These are phyloP conservation scores for Linnemannia hyalina DNA, from an alignment of 192 early-diverging fungal species.

Conservation along the genomic window DNA sequence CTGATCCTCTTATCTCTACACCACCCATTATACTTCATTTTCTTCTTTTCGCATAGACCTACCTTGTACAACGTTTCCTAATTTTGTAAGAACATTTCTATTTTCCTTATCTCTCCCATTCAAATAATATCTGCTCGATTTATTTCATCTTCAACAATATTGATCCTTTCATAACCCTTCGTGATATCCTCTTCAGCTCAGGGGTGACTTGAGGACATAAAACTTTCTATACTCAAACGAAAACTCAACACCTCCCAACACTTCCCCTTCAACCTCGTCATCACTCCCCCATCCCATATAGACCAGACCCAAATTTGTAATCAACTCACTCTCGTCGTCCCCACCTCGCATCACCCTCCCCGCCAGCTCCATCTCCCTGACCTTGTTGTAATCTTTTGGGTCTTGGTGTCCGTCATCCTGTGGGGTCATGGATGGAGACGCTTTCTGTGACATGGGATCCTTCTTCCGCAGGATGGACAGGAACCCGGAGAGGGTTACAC, in stretches of 20 bases:
- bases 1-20: conserved; percentile 27
- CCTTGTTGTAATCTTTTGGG: not conserved
- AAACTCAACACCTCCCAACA: not conserved
- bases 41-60: not conserved
- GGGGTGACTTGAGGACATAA: not conserved
- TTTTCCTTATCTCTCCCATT: not conserved
- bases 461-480: not conserved
- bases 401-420: not conserved
- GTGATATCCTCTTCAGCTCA: no score
- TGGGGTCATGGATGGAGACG: no score
- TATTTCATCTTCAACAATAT: not conserved
- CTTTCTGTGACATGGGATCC: not conserved
- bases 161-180: no score
- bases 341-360: not conserved
- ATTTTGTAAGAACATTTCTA: not conserved
- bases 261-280: not conserved
- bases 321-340: not conserved
- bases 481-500: not conserved
- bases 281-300: not conserved
- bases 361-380: not conserved
- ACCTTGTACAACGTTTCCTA: not conserved
- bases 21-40: not conserved
- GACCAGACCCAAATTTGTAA: not conserved
- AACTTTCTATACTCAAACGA: not conserved
- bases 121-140: not conserved